Percentiles rank a stretch among this genome's conserved stretches.
phyloP scores from a whole-genome alignment of 495 filamentous ascomycete genomes.

The Aspergillus hancockii region DNA sequence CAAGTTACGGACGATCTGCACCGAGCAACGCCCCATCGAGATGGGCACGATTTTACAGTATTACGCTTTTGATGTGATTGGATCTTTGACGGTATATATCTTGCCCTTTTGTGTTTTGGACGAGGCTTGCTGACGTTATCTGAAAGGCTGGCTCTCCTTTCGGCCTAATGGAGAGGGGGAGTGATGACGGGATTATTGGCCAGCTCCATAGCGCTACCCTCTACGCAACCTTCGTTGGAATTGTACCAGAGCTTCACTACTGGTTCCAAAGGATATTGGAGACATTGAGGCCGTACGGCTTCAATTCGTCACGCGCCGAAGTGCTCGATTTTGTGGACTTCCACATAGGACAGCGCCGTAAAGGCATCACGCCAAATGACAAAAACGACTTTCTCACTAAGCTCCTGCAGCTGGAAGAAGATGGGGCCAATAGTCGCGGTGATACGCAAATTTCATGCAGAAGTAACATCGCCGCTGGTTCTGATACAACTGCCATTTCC shows the following conservation, averaged over 20 bases:
- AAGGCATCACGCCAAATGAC: too few species aligned
- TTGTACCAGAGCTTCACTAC: constrained; percentile 8
- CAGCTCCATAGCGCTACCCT: constrained; percentile 2
- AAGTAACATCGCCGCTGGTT: constrained; percentile 34
- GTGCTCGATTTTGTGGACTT: too few species aligned
- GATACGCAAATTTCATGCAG: constrained; percentile 15
- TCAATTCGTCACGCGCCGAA: not conserved
- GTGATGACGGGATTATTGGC: constrained; percentile 1
- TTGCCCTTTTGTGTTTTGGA: not conserved
- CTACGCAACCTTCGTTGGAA: constrained; percentile 5
- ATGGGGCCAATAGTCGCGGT: not conserved
- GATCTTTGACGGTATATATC: constrained; percentile 53
- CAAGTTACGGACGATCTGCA: constrained; percentile 36
- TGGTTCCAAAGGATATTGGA: not conserved
- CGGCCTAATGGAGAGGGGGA: constrained; percentile 2
- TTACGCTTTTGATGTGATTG: constrained; percentile 58
- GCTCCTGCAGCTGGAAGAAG: not conserved
- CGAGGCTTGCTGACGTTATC: not conserved
- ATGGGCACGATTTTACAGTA: constrained; percentile 58
- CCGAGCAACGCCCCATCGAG: constrained; percentile 41
- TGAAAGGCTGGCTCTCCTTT: constrained; percentile 1
- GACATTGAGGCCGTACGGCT: not conserved
- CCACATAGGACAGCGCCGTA: too few species aligned
- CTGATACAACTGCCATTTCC: constrained; percentile 31
- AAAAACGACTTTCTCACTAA: constrained; percentile 9